Evolutionary conservation across 768 basidiomycete genomes (phyloP), one percentile per base, ranked within the genome.

Genomic region (Lyophyllum semitale): DNA sequence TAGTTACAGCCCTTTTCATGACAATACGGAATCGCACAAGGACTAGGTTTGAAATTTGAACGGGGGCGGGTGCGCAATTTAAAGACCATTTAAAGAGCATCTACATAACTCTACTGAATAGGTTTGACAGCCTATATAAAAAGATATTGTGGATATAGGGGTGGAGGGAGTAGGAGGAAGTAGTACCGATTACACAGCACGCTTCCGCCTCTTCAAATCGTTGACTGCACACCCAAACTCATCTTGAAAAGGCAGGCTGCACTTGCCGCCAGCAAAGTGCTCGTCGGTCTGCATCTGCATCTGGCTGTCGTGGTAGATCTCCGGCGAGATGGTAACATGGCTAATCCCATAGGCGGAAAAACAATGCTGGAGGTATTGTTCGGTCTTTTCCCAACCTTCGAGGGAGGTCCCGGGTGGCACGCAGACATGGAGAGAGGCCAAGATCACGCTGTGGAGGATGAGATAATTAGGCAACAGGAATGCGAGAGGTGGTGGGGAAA

Each of bases 261-360:
- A 77, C 18, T 71, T 64, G 8, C 61, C 62, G 20, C 64, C 40
- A 22, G 27, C 26, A 22, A 61, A 29, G 26, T 70, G 68, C 17
- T 71, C 72, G 27, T 63, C 68, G 1, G 64, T 57, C n/a, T 64
- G 59, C n/a, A 69, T 66, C 55, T 66, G 65, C 13, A 69, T 54
- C 45, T 67, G 69, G 54, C 63, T 63, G 50, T 73, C 70, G 35
- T 70, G 69, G 8, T 69, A 67, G 33, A 79, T 71, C 64, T 82
- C 81, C 20, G 81, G 81, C 6, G 80, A 78, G 51, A 83, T 82
- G 11, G 82, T 83, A 47, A 81, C 80, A 68, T 83, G 82, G 50
- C 66, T 75, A 48, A 83, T 76, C 6, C 82, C 82, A 60, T 81
- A 81, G 50, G 74, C 79, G 18, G 75, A 68, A 59, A 82, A 81